Conservation (phyloP, 495 filamentous ascomycete genomes). For the Rusavskia elegans region DNA sequence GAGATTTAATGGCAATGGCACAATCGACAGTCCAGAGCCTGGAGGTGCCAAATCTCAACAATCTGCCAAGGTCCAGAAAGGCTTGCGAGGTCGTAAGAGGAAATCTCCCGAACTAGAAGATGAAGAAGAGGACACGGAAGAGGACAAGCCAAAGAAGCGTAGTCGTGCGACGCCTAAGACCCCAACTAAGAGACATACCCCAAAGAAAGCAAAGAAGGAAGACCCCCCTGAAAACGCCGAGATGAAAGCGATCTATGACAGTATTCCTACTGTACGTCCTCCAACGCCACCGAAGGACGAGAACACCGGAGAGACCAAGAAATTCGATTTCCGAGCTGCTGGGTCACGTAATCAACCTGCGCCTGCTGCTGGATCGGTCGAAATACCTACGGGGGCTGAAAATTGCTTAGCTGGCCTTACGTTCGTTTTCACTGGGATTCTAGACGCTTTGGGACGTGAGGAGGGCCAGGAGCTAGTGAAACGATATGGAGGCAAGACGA, state of each 20-base stretch:
- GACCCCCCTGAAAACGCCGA: conserved; percentile 43
- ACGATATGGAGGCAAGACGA: conserved; percentile 83
- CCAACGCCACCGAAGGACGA: conserved; percentile 52
- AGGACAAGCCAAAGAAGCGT: conserved; percentile 23
- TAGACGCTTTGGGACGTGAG: conserved; percentile 64
- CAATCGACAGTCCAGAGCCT: conserved; percentile 10
- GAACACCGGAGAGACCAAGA: conserved; percentile 36
- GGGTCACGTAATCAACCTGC: conserved; percentile 40
- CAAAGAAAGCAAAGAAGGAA: conserved; percentile 46
- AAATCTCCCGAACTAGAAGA: conserved; percentile 32
- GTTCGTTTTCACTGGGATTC: conserved; percentile 92
- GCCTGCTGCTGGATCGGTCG: conserved; percentile 43
- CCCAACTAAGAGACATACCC: conserved; percentile 21
- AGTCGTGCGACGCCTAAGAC: conserved; percentile 18
- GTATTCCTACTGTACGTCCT: conserved; percentile 62
- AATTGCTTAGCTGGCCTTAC: conserved; percentile 86
- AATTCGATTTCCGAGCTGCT: conserved; percentile 53
- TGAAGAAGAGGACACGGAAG: conserved; percentile 25
- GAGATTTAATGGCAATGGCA: not conserved
- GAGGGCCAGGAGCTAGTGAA: conserved; percentile 81
- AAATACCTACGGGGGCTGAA: conserved; percentile 69
- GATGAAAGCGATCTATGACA: conserved; percentile 73
- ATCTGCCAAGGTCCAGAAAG: conserved; percentile 22
- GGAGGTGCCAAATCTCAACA: conserved; percentile 18
- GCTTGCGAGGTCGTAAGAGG: conserved; percentile 33